phyloP scores from a whole-genome alignment of 306 rosid species.

The Cucurbita ficifolia region DNA sequence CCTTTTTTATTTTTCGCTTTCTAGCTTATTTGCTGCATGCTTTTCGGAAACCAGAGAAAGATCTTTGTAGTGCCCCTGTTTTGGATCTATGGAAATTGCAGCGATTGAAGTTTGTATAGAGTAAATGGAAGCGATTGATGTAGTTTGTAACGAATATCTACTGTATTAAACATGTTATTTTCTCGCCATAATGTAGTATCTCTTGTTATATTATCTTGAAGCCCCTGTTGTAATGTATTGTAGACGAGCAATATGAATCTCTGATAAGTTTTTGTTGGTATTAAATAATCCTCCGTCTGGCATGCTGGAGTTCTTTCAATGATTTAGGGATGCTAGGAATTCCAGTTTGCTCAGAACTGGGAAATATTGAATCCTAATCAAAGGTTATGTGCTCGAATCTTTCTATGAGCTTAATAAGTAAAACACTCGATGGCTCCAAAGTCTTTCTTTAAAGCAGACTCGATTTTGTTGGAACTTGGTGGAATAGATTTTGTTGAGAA shows the following conservation, averaged over 20 bases:
- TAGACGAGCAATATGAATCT: background rate
- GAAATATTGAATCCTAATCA: background rate
- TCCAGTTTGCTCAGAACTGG: background rate
- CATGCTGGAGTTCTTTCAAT: background rate
- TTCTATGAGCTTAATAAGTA: background rate
- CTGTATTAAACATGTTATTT: background rate
- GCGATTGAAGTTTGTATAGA: background rate
- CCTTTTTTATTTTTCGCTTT: background rate
- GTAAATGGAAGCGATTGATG: background rate
- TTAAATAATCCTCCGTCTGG: background rate
- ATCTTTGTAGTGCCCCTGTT: background rate
- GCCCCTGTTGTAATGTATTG: background rate
- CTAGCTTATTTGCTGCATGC: slow-evolving; percentile 12
- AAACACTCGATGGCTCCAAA: background rate
- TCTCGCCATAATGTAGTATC: background rate
- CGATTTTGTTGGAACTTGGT: background rate
- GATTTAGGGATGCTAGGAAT: background rate
- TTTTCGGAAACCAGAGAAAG: background rate
- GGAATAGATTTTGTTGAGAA: background rate
- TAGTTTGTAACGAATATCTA: background rate
- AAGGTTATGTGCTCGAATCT: background rate
- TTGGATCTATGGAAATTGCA: background rate
- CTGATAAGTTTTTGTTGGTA: background rate
- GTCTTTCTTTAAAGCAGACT: background rate
- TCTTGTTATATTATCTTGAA: background rate